Evolutionary conservation across 495 filamentous ascomycete species (phyloP), one percentile per base, ranked within the genome.

Genomic region (Penicillium riverlandense): DNA sequence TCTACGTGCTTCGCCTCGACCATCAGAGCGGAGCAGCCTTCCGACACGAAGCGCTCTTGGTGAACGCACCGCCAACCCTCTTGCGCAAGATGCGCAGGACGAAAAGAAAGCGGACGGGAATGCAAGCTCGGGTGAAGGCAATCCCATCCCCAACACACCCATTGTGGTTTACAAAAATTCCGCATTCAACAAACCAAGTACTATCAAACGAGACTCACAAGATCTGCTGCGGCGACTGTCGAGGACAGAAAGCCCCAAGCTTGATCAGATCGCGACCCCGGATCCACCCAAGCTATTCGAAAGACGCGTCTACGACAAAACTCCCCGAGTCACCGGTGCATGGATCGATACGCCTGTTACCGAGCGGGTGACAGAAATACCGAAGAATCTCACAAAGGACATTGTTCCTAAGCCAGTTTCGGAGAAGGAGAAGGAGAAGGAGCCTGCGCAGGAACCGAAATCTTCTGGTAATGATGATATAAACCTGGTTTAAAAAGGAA

Each of bases 181-280:
- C 6, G 57, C 48, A 28, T 65, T 63, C 39, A 62, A 29, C 38
- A 60, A 54, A 41, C 57, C 60, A 38, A 64, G 47, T 27, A 57
- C 70, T 8, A 47, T 54, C 12, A 67, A 66, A 43, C 70, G 77
- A 39, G 84, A 86, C 51, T 85, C 85, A 1, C 75, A 76, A 29
- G 79, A 84, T 42, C 59, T 88, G 29, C 69, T 88, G 45, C 76
- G 76, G 38, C 76, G 70, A 41, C 67, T 90, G 7, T 79, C 83
- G 3, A 69, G 79, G 53, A 75, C 76, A 13, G 75, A 81, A 14
- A 85, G 75, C 51, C 67, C 59, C 12, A 61, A 49, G 22, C 8
- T 43, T 5, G 48, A 57, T 31, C 60, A 65, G 12, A 41, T 48
- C 9, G 51, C 58, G 15, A 56, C 58, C 15, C 61, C 59, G 11